Evolutionary conservation across 2,329 filamentous ascomycete genomes (phyloP), one percentile per base, ranked within the genome.

Genomic region (Aspergillus pseudoterreus): DNA sequence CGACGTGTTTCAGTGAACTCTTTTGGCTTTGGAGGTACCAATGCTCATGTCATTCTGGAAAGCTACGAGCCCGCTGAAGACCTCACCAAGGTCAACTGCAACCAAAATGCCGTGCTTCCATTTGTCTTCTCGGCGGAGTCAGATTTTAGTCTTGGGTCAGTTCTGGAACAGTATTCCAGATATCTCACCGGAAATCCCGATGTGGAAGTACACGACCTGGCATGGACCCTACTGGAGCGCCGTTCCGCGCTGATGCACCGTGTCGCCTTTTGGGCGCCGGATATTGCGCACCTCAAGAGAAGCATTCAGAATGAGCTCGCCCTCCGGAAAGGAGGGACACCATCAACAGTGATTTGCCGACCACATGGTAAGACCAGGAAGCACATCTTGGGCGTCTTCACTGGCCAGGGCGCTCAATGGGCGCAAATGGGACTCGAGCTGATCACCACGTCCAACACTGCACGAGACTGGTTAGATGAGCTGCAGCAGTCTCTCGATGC

Each of bases 1-100:
- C 61, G 59, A 4, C 58, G 73, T 30, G 75, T 74, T 2, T 73
- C 73, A 35, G 67, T 80, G 1, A 78, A 77, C 50, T 71, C 72
- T 14, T 80, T 79, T 53, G 76, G 69, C 0, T 69, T 67, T 45
- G 70, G 70, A 21, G 70, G 71, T 4, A 64, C 69, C 1, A 73
- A 73, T 50, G 67, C 64, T 0, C 67, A 72, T 50, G 63, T 58
- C 0, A 70, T 78, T 27, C 45, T 78, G 22, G 74, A 78, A 46
- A 47, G 49, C 50, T 51, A 53, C 19, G 12, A 4, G 9, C 21
- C 15, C 6, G n/a, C 12, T 27, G 19, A 10, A 11, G 44, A 12
- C 2, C 27, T 42, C 42, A 14, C 4, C 8, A 30, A 30, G 27
- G 27, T 9, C 3, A 11, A 30, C 27, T 11, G 10, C 27, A 30